Conservation (phyloP, 257 asterid genomes). For the Nicotiana tabacum region DNA sequence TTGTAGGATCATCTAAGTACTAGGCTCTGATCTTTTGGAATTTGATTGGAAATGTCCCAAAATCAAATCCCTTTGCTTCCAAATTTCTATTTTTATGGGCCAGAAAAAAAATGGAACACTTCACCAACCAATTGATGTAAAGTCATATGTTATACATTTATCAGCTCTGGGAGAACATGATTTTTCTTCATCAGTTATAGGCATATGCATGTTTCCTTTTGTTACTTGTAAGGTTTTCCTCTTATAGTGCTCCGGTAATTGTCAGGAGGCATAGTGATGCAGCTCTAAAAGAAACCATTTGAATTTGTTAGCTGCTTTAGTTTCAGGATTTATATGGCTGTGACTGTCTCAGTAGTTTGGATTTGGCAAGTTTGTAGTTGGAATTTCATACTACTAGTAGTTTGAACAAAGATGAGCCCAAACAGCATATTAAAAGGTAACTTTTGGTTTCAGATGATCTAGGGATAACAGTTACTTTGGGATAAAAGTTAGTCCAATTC, state of each 20-base stretch:
- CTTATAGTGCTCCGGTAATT: neutral
- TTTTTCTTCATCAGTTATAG: neutral
- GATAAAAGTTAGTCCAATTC: neutral
- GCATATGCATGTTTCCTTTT: neutral
- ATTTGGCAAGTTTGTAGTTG: neutral
- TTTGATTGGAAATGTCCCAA: neutral
- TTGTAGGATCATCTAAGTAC: neutral
- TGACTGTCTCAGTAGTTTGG: neutral
- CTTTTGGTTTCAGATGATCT: conserved; percentile 3
- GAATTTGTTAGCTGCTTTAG: conserved; percentile 1
- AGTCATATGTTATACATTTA: neutral
- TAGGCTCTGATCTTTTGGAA: neutral
- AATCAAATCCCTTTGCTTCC: neutral
- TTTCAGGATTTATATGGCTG: neutral
- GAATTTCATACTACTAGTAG: neutral
- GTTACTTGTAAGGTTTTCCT: neutral
- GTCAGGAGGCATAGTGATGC: neutral
- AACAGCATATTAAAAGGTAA: neutral
- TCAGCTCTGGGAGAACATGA: neutral
- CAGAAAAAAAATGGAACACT: neutral
- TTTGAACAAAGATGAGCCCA: neutral
- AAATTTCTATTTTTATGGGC: neutral
- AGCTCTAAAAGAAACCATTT: neutral
- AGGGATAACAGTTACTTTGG: neutral
- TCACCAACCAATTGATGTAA: neutral